Percentiles rank a stretch among this genome's conserved stretches.
Evolutionary conservation across 2,329 filamentous ascomycete genomes (phyloP).

Genomic region (Onygenales sp.): DNA sequence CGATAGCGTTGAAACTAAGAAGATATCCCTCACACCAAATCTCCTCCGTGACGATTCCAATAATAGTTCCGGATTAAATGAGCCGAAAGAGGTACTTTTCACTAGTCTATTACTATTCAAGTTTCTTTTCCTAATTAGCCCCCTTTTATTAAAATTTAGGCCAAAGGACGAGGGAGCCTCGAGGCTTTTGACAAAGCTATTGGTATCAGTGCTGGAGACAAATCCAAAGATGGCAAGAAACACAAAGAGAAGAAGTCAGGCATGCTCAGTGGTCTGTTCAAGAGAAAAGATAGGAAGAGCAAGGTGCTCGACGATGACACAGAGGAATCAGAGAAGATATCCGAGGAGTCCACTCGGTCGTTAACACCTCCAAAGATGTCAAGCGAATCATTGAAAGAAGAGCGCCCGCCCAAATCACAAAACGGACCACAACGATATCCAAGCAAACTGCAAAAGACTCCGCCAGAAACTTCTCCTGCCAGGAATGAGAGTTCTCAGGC

Average conservation of each 20-base stretch:
- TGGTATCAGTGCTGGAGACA: conserved; percentile 49
- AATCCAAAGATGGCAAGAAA: conserved; percentile 63
- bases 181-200: conserved; percentile 60
- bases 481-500: conserved; percentile 35
- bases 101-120: not conserved
- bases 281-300: conserved; percentile 54
- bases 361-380: conserved; percentile 37
- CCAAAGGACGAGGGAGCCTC: conserved; percentile 55
- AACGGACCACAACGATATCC: conserved; percentile 44
- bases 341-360: conserved; percentile 46
- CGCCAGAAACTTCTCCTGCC: conserved; percentile 28
- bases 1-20: conserved; percentile 88
- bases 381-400: conserved; percentile 31
- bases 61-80: conserved; percentile 17
- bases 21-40: conserved; percentile 93
- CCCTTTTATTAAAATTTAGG: conserved; percentile 14
- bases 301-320: conserved; percentile 40
- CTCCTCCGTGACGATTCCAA: conserved; percentile 69
- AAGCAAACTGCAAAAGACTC: conserved; percentile 63
- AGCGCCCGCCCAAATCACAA: conserved; percentile 22
- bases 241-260: conserved; percentile 63
- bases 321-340: conserved; percentile 48
- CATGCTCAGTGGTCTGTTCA: conserved; percentile 62
- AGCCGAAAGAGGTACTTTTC: conserved; percentile 30
- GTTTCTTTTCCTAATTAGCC: not conserved